Percentiles rank a stretch among this genome's conserved stretches.
Evolutionary conservation across 1,139 yeast genomes (phyloP).

Genomic region (Scheffersomyces parashehatae): DNA sequence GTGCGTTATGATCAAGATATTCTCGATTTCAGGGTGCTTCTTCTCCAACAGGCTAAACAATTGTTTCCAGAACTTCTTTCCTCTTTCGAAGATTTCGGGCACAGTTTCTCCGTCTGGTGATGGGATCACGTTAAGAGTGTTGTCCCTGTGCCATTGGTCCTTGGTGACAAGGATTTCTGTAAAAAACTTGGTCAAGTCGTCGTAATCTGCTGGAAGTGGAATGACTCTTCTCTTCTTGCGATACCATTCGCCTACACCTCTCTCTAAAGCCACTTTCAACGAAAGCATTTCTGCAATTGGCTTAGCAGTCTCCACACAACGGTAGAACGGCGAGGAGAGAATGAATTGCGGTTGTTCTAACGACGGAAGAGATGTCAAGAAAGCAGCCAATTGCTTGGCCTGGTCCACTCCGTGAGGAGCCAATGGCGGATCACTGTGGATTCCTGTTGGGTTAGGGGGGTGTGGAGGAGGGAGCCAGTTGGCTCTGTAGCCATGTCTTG

Average conservation of each 20-base stretch:
- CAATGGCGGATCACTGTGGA: slow-evolving; percentile 77
- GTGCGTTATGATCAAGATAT: slow-evolving; percentile 68
- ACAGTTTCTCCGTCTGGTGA: slow-evolving; percentile 62
- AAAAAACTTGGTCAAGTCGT: slow-evolving; percentile 51
- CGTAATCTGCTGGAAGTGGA: slow-evolving; percentile 61
- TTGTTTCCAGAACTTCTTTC: slow-evolving; percentile 46
- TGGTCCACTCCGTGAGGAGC: slow-evolving; percentile 81
- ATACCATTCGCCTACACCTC: slow-evolving; percentile 77
- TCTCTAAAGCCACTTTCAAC: slow-evolving; percentile 61
- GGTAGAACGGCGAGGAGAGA: slow-evolving; percentile 80
- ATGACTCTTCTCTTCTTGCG: slow-evolving; percentile 52
- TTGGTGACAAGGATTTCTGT: slow-evolving; percentile 39
- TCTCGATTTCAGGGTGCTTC: slow-evolving; percentile 54
- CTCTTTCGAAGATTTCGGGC: slow-evolving; percentile 59
- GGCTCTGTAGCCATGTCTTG: slow-evolving; percentile 77
- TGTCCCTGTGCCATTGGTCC: slow-evolving; percentile 44
- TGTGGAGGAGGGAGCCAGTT: slow-evolving; percentile 82
- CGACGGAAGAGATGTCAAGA: slow-evolving; percentile 34
- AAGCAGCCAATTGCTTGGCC: slow-evolving; percentile 69
- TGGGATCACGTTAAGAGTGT: slow-evolving; percentile 52
- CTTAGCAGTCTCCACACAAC: slow-evolving; percentile 82
- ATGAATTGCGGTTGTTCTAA: slow-evolving; percentile 61
- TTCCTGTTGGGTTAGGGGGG: slow-evolving; percentile 76
- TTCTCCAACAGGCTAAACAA: slow-evolving; percentile 55
- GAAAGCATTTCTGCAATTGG: slow-evolving; percentile 61